Evolutionary conservation across 768 basidiomycete genomes (phyloP).

Genomic region (Tricholoma bakamatsutake): DNA sequence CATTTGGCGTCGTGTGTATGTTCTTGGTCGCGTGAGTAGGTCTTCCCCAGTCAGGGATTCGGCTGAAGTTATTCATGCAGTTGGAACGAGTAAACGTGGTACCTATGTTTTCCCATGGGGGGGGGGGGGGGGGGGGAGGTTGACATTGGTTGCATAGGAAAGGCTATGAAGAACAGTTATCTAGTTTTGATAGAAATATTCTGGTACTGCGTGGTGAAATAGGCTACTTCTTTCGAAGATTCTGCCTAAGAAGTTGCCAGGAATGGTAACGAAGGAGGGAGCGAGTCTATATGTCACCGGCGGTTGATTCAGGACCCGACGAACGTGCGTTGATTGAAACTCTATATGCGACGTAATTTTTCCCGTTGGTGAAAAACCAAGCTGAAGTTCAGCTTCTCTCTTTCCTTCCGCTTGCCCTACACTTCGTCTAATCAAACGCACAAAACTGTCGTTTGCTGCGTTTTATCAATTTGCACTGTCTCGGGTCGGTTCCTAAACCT

Average conservation of each 20-base stretch:
- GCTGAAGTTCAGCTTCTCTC: conserved; percentile 12
- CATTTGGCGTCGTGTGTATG: conserved; percentile 88
- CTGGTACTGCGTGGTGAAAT: neutral
- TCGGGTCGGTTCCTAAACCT: neutral
- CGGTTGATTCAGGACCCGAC: conserved; percentile 27
- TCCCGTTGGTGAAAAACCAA: conserved; percentile 3
- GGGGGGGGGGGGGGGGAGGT: too few species aligned
- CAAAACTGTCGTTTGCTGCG: neutral
- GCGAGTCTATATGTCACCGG: neutral
- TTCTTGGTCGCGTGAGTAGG: conserved; percentile 80
- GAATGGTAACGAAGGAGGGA: neutral
- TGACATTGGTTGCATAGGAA: neutral
- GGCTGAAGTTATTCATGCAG: conserved; percentile 26
- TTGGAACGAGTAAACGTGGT: conserved; percentile 60
- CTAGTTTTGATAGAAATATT: too few species aligned
- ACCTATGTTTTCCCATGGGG: neutral
- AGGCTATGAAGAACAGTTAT: neutral
- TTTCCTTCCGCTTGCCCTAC: conserved; percentile 18
- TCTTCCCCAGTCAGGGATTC: conserved; percentile 2
- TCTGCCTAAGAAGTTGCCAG: neutral
- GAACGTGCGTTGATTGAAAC: conserved; percentile 43
- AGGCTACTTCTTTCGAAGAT: neutral
- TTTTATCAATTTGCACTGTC: neutral
- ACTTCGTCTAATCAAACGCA: conserved; percentile 1
- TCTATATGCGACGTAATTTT: conserved; percentile 28